Evolutionary conservation across 2,329 filamentous ascomycete genomes (phyloP).

Genomic region (Macrophomina phaseolina): DNA sequence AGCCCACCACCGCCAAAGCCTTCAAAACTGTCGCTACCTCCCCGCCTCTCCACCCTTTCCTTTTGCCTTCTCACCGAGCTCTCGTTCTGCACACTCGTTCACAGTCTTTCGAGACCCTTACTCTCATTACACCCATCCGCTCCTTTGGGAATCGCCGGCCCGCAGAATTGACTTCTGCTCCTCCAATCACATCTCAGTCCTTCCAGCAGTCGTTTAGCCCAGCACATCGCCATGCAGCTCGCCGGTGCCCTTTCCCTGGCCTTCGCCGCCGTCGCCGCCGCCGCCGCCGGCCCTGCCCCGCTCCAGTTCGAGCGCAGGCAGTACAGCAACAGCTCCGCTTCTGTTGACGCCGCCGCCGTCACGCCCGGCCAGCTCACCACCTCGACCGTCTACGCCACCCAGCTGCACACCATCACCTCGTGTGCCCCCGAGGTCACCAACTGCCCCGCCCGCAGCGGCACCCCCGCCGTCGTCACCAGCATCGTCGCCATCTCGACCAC

Average conservation of each 20-base stretch:
- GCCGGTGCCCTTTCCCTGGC: conserved; percentile 29
- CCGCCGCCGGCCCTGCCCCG: conserved; percentile 38
- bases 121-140: conserved; percentile 45
- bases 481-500: conserved; percentile 44
- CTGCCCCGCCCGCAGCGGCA: conserved; percentile 29
- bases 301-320: conserved; percentile 25
- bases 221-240: conserved; percentile 34
- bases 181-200: conserved; percentile 31
- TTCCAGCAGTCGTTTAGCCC: conserved; percentile 34
- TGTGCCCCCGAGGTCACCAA: conserved; percentile 27
- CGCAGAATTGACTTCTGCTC: conserved; percentile 42
- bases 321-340: conserved; percentile 26
- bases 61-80: conserved; percentile 36
- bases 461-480: conserved; percentile 30
- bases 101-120: conserved; percentile 38
- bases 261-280: conserved; percentile 31
- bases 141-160: conserved; percentile 41
- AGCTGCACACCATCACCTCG: conserved; percentile 26
- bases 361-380: conserved; percentile 24
- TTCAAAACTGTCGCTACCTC: conserved; percentile 12
- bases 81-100: conserved; percentile 42
- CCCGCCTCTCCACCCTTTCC: conserved; percentile 29
- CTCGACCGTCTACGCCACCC: conserved; percentile 28
- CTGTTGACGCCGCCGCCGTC: conserved; percentile 23
- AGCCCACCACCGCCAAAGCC: background rate